A percentile compares a stretch with the other conserved stretches of the same genome.
These are phyloP conservation scores for Leccinum ponderosum DNA, from an alignment of 1,284 basidiomycete genomes.

Conservation along the genomic window DNA sequence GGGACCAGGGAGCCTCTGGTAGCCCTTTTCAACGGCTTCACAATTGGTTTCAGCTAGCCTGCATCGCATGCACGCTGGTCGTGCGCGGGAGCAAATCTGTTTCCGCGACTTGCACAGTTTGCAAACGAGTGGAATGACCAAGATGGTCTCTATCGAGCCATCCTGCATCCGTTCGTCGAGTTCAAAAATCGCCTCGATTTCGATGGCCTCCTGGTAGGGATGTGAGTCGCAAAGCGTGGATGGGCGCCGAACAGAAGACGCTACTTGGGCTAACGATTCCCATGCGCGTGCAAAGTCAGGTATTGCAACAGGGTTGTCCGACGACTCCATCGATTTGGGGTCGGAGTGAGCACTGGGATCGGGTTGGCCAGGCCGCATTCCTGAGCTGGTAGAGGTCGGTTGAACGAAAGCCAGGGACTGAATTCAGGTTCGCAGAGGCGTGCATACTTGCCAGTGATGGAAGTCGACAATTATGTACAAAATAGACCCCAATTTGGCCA, in stretches of 20 bases:
- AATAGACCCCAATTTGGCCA: not conserved
- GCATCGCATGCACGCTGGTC: slow-evolving; percentile 26
- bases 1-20: slow-evolving; percentile 26
- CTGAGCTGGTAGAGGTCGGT: not conserved
- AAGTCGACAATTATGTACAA: not conserved
- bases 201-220: slow-evolving; percentile 23
- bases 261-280: slow-evolving; percentile 14
- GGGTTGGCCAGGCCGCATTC: slow-evolving; percentile 11
- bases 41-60: slow-evolving; percentile 7
- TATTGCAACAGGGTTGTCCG: slow-evolving; percentile 3
- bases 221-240: slow-evolving; percentile 12
- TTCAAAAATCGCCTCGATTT: slow-evolving; percentile 29
- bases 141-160: slow-evolving; percentile 13
- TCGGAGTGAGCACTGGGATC: not conserved
- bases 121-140: slow-evolving; percentile 25
- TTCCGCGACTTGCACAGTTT: slow-evolving; percentile 7
- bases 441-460: not conserved
- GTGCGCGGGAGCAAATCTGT: slow-evolving; percentile 28
- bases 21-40: slow-evolving; percentile 4
- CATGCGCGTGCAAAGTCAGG: slow-evolving; percentile 26
- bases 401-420: not conserved
- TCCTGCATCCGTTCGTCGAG: slow-evolving; percentile 16
- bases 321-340: not conserved
- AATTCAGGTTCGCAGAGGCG: not conserved
- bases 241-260: slow-evolving; percentile 27